phyloP scores from a whole-genome alignment of 2,329 filamentous ascomycete species.

The Penicillium brevicompactum region DNA sequence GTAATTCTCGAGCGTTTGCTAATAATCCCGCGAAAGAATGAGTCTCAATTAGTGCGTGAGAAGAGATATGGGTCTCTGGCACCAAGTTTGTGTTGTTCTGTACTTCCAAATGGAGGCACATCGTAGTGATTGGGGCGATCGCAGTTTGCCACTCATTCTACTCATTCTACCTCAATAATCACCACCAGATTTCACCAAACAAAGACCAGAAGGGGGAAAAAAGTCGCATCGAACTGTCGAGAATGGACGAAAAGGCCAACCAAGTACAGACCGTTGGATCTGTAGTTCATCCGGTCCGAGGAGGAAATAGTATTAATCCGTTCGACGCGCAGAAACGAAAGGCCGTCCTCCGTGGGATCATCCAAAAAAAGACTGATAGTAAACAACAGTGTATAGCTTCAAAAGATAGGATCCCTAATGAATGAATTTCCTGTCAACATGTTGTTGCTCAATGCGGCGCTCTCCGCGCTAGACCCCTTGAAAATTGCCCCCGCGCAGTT shows the following conservation, averaged over 20 bases:
- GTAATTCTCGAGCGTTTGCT: too few relatives aligned
- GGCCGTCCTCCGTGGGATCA: constrained; percentile 42
- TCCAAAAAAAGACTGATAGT: constrained; percentile 24
- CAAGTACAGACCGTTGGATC: background rate
- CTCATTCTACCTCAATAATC: too few relatives aligned
- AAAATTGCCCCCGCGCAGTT: constrained; percentile 36
- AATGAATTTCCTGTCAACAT: constrained; percentile 24
- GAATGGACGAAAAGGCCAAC: background rate
- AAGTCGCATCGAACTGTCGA: background rate
- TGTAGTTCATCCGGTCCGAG: constrained; percentile 29
- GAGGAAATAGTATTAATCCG: constrained; percentile 48
- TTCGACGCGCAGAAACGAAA: constrained; percentile 46
- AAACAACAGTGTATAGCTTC: constrained; percentile 26
- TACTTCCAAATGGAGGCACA: too few relatives aligned
- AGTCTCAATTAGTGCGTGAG: too few relatives aligned
- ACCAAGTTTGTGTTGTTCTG: too few relatives aligned
- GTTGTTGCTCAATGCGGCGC: constrained; percentile 36
- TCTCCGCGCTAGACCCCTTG: constrained; percentile 39
- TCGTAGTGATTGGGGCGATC: too few relatives aligned
- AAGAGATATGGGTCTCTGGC: too few relatives aligned
- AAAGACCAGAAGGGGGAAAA: background rate
- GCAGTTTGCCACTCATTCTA: too few relatives aligned
- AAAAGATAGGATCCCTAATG: constrained; percentile 22
- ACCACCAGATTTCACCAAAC: too few relatives aligned
- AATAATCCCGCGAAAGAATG: too few relatives aligned